Base-by-base conservation (phyloP, 352 stramenopile genomes). In the Pythium brassicae region DNA sequence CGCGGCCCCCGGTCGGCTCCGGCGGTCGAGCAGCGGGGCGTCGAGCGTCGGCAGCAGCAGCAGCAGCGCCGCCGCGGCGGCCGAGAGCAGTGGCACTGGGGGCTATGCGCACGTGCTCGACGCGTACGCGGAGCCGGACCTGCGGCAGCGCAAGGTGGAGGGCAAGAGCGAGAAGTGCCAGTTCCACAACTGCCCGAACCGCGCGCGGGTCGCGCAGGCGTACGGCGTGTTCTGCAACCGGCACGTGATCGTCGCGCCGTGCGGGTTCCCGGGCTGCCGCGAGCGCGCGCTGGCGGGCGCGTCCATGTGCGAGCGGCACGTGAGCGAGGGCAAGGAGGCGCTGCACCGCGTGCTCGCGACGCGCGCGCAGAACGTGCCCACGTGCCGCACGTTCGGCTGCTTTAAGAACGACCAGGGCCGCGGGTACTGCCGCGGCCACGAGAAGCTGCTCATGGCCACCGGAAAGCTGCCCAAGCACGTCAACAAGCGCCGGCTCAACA, bases 321-420 rank as follows among this genome's bases (percentile, higher is more conserved):
- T 84, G 45, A 61, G 72, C 8, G 64, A 83, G 25, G 82, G 82
- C 23, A 91, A 92, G 50, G 80, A 92, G 11, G 69, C 84, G 40
- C 62, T 94, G 48, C 78, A 92, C 58, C 57, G 68, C 2, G 76
- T 90, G 26, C 59, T 92, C 45, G 65, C 74, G 32, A 76, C 62
- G 35, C 74, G 84, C 2, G 69, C 80, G 7, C 82, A 90, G 61
- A 92, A 88, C 57, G 83, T 94, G 2, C 82, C 80, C 0, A 80
- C 90, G 61, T 94, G 84, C 46, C 70, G 69, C 39, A 90, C 71
- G 10, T 76, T 75, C 25, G 84, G 84, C 6, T 94, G 84, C 52
- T 94, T 92, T 55, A 94, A 94, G 65, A 94, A 94, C 61, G 82
- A 94, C 59, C 84, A 94, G 72, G 84, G 84, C 2, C 65, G 82